A percentile compares a stretch with the other conserved stretches of the same genome.
Conservation (phyloP, 768 basidiomycete species). For the Kondoa subrosea region DNA sequence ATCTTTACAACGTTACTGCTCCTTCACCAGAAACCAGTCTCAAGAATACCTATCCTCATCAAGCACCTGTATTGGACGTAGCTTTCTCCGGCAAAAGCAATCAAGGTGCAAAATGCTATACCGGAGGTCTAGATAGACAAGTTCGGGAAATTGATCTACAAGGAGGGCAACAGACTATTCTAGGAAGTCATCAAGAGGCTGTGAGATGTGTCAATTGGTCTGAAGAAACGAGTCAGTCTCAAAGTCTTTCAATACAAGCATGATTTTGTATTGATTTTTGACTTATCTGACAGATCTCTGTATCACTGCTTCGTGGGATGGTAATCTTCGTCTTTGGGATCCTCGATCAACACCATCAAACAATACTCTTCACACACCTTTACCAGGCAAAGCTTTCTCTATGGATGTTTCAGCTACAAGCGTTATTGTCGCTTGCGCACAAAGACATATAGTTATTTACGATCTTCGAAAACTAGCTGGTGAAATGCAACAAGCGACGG, state of each 20-base stretch:
- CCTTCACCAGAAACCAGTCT: conserved; percentile 42
- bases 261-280: not conserved
- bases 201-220: conserved; percentile 62
- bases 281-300: conserved; percentile 42
- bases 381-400: conserved; percentile 71
- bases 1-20: conserved; percentile 42
- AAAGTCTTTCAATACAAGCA: not conserved
- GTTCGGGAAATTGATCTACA: conserved; percentile 63
- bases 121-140: conserved; percentile 70
- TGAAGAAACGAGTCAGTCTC: conserved; percentile 42
- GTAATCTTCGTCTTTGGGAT: conserved; percentile 75
- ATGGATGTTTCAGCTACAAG: conserved; percentile 61
- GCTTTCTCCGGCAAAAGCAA: conserved; percentile 37
- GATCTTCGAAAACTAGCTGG: conserved; percentile 55
- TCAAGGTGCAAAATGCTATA: conserved; percentile 53
- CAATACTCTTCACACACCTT: conserved; percentile 43
- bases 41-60: conserved; percentile 72
- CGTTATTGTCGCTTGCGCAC: conserved; percentile 85
- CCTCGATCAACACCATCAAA: conserved; percentile 41
- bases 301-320: conserved; percentile 84
- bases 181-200: conserved; percentile 67
- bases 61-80: conserved; percentile 61
- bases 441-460: conserved; percentile 73
- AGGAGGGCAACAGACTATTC: conserved; percentile 50
- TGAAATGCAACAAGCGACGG: conserved; percentile 1